Conservation (phyloP, 768 basidiomycete species). For the Pholiota conissans region DNA sequence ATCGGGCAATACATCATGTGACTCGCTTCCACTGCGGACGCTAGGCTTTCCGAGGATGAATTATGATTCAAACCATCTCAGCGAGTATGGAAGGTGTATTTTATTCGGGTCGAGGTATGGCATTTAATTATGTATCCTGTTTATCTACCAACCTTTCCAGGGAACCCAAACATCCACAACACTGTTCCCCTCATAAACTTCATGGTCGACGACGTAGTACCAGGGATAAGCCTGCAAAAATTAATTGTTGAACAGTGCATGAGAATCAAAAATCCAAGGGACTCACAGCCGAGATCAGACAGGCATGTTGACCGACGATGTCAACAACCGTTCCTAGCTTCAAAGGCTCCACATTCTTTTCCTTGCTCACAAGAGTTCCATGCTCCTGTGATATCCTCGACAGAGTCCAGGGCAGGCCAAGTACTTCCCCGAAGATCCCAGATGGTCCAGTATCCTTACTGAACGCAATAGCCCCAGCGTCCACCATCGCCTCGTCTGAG, state of each 20-base stretch:
- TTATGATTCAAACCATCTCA: not conserved
- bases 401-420: conserved; percentile 64
- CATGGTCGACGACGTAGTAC: conserved; percentile 81
- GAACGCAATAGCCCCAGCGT: conserved; percentile 84
- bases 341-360: conserved; percentile 29
- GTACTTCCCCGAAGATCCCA: conserved; percentile 69
- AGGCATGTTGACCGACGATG: conserved; percentile 86
- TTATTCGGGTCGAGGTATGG: no score
- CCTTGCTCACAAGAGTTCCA: conserved; percentile 57
- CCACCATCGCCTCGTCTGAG: conserved; percentile 73
- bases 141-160: conserved; percentile 88
- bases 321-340: conserved; percentile 63
- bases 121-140: no score
- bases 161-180: conserved; percentile 86
- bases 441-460: conserved; percentile 83
- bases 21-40: conserved; percentile 8
- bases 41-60: not conserved
- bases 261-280: not conserved
- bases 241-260: not conserved
- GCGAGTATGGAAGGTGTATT: no score
- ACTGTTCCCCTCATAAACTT: conserved; percentile 43
- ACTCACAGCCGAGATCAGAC: conserved; percentile 68
- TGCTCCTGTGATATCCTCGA: conserved; percentile 78
- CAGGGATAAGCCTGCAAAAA: conserved; percentile 59
- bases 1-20: conserved; percentile 11